Percentiles rank a stretch among this genome's conserved stretches.
phyloP scores from a whole-genome alignment of 352 stramenopile genomes.

The Phytopythium ostracodes region DNA sequence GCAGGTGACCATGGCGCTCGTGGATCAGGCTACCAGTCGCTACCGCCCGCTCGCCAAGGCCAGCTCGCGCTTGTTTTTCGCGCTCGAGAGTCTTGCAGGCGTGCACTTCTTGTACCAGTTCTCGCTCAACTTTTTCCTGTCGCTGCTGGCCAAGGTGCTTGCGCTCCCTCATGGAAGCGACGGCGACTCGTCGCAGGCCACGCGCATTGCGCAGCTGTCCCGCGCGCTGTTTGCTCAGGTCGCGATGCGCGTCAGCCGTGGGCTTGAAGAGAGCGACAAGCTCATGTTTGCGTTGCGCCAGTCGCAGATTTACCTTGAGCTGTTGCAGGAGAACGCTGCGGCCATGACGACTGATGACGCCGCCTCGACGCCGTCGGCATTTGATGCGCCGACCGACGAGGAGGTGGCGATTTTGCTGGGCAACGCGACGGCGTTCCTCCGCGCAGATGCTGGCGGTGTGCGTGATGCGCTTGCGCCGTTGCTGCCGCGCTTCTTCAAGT shows the following conservation, averaged over 20 bases:
- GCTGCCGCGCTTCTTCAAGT: conserved; percentile 50
- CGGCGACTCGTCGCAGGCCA: conserved; percentile 14
- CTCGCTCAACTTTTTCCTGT: conserved; percentile 97
- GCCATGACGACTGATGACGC: conserved; percentile 25
- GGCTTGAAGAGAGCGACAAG: conserved; percentile 96
- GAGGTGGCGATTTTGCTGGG: conserved; percentile 74
- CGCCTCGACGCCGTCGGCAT: conserved; percentile 20
- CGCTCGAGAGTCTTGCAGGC: conserved; percentile 91
- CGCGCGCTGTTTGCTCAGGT: conserved; percentile 90
- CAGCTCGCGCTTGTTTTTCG: conserved; percentile 90
- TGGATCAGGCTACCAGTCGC: conserved; percentile 89
- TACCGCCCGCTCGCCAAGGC: conserved; percentile 95
- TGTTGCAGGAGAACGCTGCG: conserved; percentile 52
- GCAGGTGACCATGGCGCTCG: conserved; percentile 74
- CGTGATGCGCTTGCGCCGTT: conserved; percentile 46
- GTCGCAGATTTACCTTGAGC: conserved; percentile 89
- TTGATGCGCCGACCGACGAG: conserved; percentile 65
- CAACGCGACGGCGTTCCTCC: conserved; percentile 43
- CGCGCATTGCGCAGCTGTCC: conserved; percentile 65
- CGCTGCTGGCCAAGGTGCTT: conserved; percentile 93
- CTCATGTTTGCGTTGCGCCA: conserved; percentile 98
- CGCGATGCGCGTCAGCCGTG: conserved; percentile 90
- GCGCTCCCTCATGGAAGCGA: conserved; percentile 20
- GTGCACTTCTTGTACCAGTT: conserved; percentile 99
- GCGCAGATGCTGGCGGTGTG: conserved; percentile 27